Evolutionary conservation across 208 protist genomes (phyloP), one percentile per base, ranked within the genome.

Genomic region (Naegleria lovaniensis): DNA sequence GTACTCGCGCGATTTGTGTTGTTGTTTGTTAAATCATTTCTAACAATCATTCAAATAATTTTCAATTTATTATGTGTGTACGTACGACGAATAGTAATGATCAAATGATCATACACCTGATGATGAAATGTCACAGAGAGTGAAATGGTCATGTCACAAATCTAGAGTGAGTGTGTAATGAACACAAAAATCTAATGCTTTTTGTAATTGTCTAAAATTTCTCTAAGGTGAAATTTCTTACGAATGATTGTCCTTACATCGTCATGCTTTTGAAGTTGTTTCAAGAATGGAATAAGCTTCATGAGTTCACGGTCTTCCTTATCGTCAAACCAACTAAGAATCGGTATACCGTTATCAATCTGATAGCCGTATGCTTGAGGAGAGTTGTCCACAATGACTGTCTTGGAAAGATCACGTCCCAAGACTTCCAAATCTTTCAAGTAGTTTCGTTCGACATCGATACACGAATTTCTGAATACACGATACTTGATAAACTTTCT

Each of bases 351-450:
- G 48, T 92, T 92, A 43, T 92, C 90, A 40, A 93, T 41, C 52
- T 94, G 92, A 79, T 90, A 93, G 16, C 83, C 92, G 43, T 93
- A 94, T 19, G 92, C 92, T 88, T 94, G 92, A 29, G 92, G 92
- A 16, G 92, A 92, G 79, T 94, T 94, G 76, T 94, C 93, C 15
- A 94, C 90, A 58, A 94, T 92, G 6, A 93, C 41, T 5, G 85
- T 41, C 48, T 76, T 51, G 3, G 83, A 7, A 19, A 95, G 88
- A 59, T 94, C 94, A 25, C 94, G 91, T 11, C 90, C 92, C 29
- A 95, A 88, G 5, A 93, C 58, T 13, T 67, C 85, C 39, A 95
- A 90, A 76, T 95, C 93, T 91, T 95, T 95, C 39, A 95, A 84
- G 88, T 92, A 95, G 90, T 94, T 92, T 67, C 93, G 91, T 48